phyloP scores from a whole-genome alignment of 495 filamentous ascomycete species.

The Xylaria acuta region DNA sequence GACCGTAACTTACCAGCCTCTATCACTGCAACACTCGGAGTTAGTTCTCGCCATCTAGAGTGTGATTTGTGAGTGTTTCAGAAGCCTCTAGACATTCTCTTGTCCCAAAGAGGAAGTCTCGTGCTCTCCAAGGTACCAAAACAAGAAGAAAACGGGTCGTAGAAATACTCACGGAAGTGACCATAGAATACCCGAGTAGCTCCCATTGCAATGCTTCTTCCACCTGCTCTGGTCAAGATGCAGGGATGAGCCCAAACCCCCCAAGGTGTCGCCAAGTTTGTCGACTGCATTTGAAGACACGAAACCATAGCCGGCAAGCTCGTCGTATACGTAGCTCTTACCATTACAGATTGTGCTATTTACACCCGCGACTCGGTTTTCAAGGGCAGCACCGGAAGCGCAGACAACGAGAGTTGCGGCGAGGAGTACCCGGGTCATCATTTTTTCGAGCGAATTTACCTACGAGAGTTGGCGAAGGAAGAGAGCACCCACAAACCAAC shows the following conservation, averaged over 20 bases:
- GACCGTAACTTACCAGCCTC: conserved; percentile 62
- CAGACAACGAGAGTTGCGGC: conserved; percentile 20
- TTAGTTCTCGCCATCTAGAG: too few relatives aligned
- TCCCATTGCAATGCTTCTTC: conserved; percentile 60
- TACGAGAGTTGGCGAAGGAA: not conserved
- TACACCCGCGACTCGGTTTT: conserved; percentile 11
- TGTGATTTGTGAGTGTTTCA: too few relatives aligned
- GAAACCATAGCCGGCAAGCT: conserved; percentile 74
- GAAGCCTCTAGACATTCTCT: too few relatives aligned
- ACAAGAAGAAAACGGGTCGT: too few relatives aligned
- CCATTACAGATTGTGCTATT: conserved; percentile 61
- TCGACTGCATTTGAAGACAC: conserved; percentile 66
- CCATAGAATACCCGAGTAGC: conserved; percentile 70
- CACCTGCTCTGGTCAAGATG: conserved; percentile 68
- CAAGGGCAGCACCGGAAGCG: conserved; percentile 26
- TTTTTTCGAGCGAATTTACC: not conserved
- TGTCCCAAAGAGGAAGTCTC: too few relatives aligned
- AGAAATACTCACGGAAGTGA: too few relatives aligned
- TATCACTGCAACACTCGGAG: too few relatives aligned
- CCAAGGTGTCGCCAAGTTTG: conserved; percentile 76
- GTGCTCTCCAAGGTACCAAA: too few relatives aligned
- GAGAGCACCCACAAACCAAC: not conserved
- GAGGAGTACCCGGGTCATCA: conserved; percentile 27
- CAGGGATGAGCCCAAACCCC: conserved; percentile 71
- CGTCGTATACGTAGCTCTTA: conserved; percentile 68